Percentiles rank a stretch among this genome's conserved stretches.
Conservation (phyloP, 2,329 filamentous ascomycete genomes). For the Cladophialophora bantiana region DNA sequence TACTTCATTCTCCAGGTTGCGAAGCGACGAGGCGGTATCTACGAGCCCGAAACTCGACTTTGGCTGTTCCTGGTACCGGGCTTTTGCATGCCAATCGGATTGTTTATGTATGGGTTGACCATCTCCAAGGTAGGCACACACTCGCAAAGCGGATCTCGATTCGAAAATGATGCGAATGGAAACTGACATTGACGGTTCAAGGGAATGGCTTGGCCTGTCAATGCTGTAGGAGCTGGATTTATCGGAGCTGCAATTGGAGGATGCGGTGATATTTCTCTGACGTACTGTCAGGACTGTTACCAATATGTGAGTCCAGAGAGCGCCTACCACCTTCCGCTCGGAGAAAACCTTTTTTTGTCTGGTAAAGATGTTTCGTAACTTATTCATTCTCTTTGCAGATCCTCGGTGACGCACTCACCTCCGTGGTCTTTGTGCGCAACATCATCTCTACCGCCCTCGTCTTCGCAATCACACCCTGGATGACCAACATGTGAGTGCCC, state of each 20-base stretch:
- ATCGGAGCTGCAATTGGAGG: constrained; percentile 46
- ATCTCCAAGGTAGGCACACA: constrained; percentile 42
- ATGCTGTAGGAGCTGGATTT: constrained; percentile 45
- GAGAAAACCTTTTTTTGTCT: not conserved
- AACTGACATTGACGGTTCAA: constrained; percentile 1
- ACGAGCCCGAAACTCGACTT: constrained; percentile 59
- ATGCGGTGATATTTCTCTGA: constrained; percentile 41
- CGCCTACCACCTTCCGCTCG: not conserved
- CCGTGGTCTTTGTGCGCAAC: constrained; percentile 56
- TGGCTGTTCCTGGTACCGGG: constrained; percentile 48
- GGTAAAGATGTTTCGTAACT: not conserved
- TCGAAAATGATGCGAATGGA: not conserved
- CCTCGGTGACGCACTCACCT: constrained; percentile 56
- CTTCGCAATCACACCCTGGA: constrained; percentile 56
- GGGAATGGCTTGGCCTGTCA: constrained; percentile 44
- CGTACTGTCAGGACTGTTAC: constrained; percentile 45
- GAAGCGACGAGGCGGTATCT: constrained; percentile 54
- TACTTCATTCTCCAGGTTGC: constrained; percentile 52
- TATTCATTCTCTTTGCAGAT: constrained; percentile 45
- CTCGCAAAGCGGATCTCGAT: not conserved
- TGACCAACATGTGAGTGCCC: constrained; percentile 39
- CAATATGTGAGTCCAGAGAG: constrained; percentile 41
- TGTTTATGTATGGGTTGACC: constrained; percentile 52
- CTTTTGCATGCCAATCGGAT: constrained; percentile 44
- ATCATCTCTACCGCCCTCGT: constrained; percentile 53